These are phyloP conservation scores for Pythium brachiatum DNA, from an alignment of 352 stramenopile genomes.

Conservation along the genomic window DNA sequence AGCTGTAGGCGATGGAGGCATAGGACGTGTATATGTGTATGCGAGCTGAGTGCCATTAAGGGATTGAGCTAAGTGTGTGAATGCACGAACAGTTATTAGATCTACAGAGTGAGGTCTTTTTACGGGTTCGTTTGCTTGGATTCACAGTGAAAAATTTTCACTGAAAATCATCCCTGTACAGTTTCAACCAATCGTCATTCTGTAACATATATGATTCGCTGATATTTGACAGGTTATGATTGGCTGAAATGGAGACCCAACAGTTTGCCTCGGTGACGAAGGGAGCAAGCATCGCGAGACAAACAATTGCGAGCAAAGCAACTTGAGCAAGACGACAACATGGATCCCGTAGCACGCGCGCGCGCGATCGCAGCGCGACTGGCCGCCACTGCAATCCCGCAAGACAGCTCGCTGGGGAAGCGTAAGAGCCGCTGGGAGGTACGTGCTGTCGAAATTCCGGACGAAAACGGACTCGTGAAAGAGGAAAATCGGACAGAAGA, in stretches of 20 bases:
- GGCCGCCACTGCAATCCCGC: constrained; percentile 64
- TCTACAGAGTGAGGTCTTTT: too few relatives aligned
- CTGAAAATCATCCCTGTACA: too few relatives aligned
- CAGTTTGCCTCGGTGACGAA: constrained; percentile 4
- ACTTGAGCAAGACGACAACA: constrained; percentile 29
- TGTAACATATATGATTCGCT: neutral
- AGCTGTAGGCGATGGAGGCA: too few relatives aligned
- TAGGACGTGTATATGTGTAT: too few relatives aligned
- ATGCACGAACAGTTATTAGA: too few relatives aligned
- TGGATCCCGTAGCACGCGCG: constrained; percentile 76
- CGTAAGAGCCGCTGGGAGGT: constrained; percentile 86
- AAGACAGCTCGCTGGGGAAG: constrained; percentile 65
- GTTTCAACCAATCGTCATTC: constrained; percentile 1
- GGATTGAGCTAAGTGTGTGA: too few relatives aligned
- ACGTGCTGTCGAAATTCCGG: constrained; percentile 22
- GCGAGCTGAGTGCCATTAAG: too few relatives aligned
- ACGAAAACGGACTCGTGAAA: neutral
- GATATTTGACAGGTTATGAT: constrained; percentile 23
- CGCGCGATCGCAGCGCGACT: constrained; percentile 82
- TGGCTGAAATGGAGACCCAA: constrained; percentile 33
- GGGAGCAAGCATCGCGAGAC: constrained; percentile 10
- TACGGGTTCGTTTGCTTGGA: too few relatives aligned
- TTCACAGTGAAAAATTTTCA: too few relatives aligned
- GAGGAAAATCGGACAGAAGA: neutral
- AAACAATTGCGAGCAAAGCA: constrained; percentile 4